phyloP scores from a whole-genome alignment of 805 yeast species.

The Cyberlindnera suaveolens region DNA sequence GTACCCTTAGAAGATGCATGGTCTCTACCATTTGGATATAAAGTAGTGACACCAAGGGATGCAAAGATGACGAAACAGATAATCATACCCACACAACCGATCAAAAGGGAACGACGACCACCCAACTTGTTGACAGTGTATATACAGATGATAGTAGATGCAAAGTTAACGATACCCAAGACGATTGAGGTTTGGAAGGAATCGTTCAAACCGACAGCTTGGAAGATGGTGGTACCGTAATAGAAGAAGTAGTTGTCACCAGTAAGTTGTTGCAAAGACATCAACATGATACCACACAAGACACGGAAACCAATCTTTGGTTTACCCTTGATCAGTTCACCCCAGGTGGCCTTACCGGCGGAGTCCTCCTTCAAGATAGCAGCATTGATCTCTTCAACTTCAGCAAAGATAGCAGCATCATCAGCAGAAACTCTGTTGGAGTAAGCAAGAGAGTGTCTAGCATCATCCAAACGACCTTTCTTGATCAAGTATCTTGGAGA shows the following conservation, averaged over 20 bases:
- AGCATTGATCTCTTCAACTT: conserved; percentile 50
- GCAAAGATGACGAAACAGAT: conserved; percentile 45
- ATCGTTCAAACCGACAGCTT: conserved; percentile 53
- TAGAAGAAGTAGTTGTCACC: conserved; percentile 65
- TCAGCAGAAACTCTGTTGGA: conserved; percentile 52
- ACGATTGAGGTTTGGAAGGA: conserved; percentile 53
- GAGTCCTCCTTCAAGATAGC: conserved; percentile 54
- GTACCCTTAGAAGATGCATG: conserved; percentile 45
- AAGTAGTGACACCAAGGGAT: conserved; percentile 50
- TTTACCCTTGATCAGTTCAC: conserved; percentile 58
- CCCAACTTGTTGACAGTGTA: conserved; percentile 49
- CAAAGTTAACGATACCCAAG: conserved; percentile 54
- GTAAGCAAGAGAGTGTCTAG: conserved; percentile 50
- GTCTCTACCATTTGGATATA: conserved; percentile 37
- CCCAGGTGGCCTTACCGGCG: conserved; percentile 65
- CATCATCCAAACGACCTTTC: conserved; percentile 51
- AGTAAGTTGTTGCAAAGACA: conserved; percentile 62
- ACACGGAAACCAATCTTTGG: conserved; percentile 48
- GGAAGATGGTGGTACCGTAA: conserved; percentile 57
- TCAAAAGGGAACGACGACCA: conserved; percentile 41
- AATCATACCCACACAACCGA: conserved; percentile 45
- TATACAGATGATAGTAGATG: conserved; percentile 46
- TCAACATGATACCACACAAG: conserved; percentile 46
- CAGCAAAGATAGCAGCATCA: conserved; percentile 48
- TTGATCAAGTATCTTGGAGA: conserved; percentile 64